Conservation (phyloP, 192 early-diverging fungal species). For the Phycomyces nitens region DNA sequence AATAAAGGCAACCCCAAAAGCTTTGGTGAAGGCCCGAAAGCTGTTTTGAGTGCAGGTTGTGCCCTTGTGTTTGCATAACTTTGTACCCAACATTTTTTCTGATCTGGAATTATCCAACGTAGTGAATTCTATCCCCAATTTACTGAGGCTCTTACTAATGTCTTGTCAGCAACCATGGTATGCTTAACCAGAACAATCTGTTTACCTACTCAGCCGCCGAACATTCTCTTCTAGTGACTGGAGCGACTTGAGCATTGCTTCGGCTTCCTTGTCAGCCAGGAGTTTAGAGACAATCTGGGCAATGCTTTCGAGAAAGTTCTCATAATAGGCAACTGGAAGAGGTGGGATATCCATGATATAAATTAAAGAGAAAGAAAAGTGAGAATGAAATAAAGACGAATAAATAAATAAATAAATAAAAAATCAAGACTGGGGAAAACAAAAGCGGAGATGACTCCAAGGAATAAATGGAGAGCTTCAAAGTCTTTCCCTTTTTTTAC, state of each 20-base stretch:
- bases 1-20: slow-evolving; percentile 55
- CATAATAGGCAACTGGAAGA: slow-evolving; percentile 40
- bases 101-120: background rate
- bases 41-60: slow-evolving; percentile 63
- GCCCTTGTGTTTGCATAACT: slow-evolving; percentile 56
- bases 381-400: too few species aligned
- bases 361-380: too few species aligned
- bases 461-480: too few species aligned
- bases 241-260: slow-evolving; percentile 53
- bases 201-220: slow-evolving; percentile 58
- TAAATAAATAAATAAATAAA: too few species aligned
- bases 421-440: too few species aligned
- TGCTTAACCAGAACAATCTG: too few species aligned
- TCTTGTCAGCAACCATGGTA: too few species aligned
- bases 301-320: slow-evolving; percentile 60
- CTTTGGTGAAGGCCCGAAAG: slow-evolving; percentile 60
- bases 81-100: slow-evolving; percentile 20
- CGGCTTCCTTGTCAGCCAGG: slow-evolving; percentile 64
- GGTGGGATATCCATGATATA: slow-evolving; percentile 4
- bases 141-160: slow-evolving; percentile 38
- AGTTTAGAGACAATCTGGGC: slow-evolving; percentile 58
- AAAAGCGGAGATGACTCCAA: too few species aligned
- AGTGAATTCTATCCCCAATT: slow-evolving; percentile 38
- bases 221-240: slow-evolving; percentile 62
- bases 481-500: too few species aligned